Evolutionary conservation across 2,329 filamentous ascomycete genomes (phyloP).

Genomic region (Atkinsonella hypoxylon): DNA sequence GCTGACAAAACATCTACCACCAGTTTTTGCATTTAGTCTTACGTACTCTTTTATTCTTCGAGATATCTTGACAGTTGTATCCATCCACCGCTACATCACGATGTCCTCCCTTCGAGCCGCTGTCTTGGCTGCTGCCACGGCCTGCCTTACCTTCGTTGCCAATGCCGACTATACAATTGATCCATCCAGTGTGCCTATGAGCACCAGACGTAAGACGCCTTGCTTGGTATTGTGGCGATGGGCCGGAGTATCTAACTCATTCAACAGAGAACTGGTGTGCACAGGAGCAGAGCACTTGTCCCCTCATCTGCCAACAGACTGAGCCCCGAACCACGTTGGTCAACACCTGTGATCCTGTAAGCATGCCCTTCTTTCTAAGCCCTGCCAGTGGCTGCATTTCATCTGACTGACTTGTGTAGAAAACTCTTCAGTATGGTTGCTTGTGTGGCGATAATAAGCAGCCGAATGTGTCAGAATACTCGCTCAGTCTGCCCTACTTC

Average conservation of each 20-base stretch:
- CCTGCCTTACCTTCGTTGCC: constrained; percentile 35
- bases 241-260: constrained; percentile 11
- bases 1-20: not conserved
- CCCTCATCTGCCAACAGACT: constrained; percentile 57
- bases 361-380: constrained; percentile 8
- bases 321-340: constrained; percentile 36
- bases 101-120: constrained; percentile 46
- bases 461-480: constrained; percentile 67
- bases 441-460: constrained; percentile 53
- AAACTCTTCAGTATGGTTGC: constrained; percentile 55
- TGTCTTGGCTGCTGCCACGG: constrained; percentile 41
- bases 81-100: constrained; percentile 9
- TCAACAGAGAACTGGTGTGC: constrained; percentile 50
- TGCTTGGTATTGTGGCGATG: not conserved
- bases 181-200: constrained; percentile 43
- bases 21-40: not conserved
- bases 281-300: constrained; percentile 51
- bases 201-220: constrained; percentile 35
- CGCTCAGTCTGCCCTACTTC: constrained; percentile 67
- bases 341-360: constrained; percentile 59
- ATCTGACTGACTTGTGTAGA: constrained; percentile 22
- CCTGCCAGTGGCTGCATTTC: not conserved
- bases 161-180: constrained; percentile 50
- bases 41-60: not conserved
- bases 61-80: not conserved